These are phyloP conservation scores for Kandelia obovata DNA, from an alignment of 345 rosid genomes.

Conservation along the genomic window DNA sequence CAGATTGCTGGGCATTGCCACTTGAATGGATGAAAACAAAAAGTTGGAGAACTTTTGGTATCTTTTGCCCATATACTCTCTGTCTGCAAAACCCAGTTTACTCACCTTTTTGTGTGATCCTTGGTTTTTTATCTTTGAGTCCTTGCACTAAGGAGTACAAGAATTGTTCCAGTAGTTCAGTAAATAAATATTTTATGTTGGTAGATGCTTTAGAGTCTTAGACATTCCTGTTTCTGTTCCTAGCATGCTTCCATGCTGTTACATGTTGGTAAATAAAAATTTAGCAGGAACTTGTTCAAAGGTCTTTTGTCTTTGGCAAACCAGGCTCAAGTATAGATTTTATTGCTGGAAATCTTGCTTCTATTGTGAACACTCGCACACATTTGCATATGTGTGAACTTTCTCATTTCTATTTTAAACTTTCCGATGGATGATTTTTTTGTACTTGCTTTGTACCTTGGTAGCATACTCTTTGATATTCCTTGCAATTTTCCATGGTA, in stretches of 20 bases:
- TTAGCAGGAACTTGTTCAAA: constrained; percentile 1
- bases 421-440: not conserved
- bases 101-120: no score
- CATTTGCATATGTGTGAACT: not conserved
- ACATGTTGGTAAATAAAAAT: not conserved
- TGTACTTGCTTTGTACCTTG: not conserved
- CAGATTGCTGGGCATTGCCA: no score
- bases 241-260: not conserved
- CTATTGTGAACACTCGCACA: not conserved
- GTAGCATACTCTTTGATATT: not conserved
- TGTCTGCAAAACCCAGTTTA: no score
- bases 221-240: not conserved
- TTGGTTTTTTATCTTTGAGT: no score
- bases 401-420: not conserved
- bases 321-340: not conserved
- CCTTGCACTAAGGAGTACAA: not conserved
- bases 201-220: not conserved
- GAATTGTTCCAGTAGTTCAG: not conserved
- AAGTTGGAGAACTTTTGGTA: no score
- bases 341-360: not conserved
- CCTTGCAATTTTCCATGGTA: no score
- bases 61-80: no score
- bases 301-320: not conserved
- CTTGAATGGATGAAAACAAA: no score
- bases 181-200: not conserved